phyloP scores from a whole-genome alignment of 805 yeast species.

The Clavispora fructus region DNA sequence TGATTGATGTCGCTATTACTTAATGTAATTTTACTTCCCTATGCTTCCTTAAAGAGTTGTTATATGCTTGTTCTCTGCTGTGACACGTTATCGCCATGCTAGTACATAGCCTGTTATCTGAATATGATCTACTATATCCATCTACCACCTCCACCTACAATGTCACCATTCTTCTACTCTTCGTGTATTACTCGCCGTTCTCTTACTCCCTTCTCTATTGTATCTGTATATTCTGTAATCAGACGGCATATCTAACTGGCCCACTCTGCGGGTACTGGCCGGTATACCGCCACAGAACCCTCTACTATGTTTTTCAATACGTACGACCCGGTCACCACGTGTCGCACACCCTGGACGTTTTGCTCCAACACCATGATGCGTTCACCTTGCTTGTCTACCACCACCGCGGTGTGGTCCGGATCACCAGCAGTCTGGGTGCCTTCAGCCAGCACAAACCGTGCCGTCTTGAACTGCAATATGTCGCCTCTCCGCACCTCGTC shows the following conservation, averaged over 20 bases:
- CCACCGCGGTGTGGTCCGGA: slow-evolving; percentile 50
- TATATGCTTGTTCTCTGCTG: too few species aligned
- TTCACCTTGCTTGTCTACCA: slow-evolving; percentile 22
- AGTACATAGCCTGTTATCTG: too few species aligned
- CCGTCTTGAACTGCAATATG: slow-evolving; percentile 43
- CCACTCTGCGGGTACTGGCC: slow-evolving; percentile 48
- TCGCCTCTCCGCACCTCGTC: slow-evolving; percentile 53
- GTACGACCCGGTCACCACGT: slow-evolving; percentile 36
- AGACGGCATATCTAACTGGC: slow-evolving; percentile 8
- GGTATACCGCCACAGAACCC: slow-evolving; percentile 43
- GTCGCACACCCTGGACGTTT: slow-evolving; percentile 40
- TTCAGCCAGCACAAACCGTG: slow-evolving; percentile 34
- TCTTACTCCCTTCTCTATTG: too few species aligned
- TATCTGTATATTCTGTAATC: too few species aligned
- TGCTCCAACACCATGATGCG: slow-evolving; percentile 42
- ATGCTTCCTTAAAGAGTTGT: too few species aligned
- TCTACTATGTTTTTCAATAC: slow-evolving; percentile 30
- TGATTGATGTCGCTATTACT: too few species aligned
- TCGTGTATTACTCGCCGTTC: too few species aligned
- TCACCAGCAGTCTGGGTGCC: slow-evolving; percentile 38
- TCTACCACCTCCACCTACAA: too few species aligned
- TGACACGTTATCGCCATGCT: too few species aligned
- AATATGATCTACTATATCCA: too few species aligned
- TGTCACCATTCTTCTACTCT: too few species aligned
- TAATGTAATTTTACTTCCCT: too few species aligned